These are phyloP conservation scores for Trematosphaeria pertusa DNA, from an alignment of 2,329 filamentous ascomycete species.

Conservation along the genomic window DNA sequence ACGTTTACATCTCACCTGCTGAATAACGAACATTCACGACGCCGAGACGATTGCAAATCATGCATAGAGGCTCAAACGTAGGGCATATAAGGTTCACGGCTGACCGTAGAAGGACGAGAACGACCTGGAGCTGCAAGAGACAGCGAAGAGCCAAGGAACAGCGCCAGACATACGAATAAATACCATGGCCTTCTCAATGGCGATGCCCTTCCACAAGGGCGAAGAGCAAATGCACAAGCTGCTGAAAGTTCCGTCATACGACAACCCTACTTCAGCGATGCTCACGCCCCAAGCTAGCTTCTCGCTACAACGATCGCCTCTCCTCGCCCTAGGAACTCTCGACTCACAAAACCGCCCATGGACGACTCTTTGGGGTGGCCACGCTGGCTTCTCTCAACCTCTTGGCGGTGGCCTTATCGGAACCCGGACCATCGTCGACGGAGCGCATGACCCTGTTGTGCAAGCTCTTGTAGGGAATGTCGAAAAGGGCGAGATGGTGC, in stretches of 20 bases:
- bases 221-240: constrained; percentile 70
- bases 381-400: constrained; percentile 69
- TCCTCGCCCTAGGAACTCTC: constrained; percentile 76
- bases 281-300: constrained; percentile 67
- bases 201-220: constrained; percentile 67
- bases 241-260: constrained; percentile 62
- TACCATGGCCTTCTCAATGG: constrained; percentile 54
- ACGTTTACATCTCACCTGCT: too few species aligned
- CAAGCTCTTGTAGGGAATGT: constrained; percentile 62
- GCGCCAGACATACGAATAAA: not conserved
- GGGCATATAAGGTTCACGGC: too few species aligned
- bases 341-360: constrained; percentile 72
- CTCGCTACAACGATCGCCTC: constrained; percentile 67
- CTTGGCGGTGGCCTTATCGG: constrained; percentile 70
- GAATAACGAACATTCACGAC: too few species aligned
- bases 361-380: constrained; percentile 81
- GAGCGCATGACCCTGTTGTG: constrained; percentile 72
- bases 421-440: constrained; percentile 67
- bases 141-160: too few species aligned
- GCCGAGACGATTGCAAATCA: too few species aligned
- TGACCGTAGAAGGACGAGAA: too few species aligned
- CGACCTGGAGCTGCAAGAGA: too few species aligned
- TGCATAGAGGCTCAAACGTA: too few species aligned
- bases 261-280: constrained; percentile 72
- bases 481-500: constrained; percentile 53